Conservation (phyloP, 148 eudicot genomes). For the Chenopodium suecicum region DNA sequence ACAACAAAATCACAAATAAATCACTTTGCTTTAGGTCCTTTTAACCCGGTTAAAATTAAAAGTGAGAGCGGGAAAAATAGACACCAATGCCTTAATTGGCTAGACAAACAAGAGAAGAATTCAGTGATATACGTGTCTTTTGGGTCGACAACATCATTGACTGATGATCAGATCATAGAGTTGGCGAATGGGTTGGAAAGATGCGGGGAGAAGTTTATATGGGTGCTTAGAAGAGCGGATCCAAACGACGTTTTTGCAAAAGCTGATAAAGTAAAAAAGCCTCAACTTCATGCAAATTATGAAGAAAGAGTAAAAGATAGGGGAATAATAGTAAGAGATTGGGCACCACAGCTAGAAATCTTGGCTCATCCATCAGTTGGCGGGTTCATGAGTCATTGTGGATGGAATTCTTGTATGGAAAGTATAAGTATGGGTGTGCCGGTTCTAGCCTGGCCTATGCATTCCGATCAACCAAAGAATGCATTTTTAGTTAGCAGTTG, state of each 20-base stretch:
- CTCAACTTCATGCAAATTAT: slow-evolving; percentile 47
- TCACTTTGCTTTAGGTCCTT: slow-evolving; percentile 29
- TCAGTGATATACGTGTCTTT: slow-evolving; percentile 65
- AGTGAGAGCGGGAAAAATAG: neutral
- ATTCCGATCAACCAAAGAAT: slow-evolving; percentile 64
- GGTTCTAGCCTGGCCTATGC: slow-evolving; percentile 58
- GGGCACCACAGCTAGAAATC: slow-evolving; percentile 69
- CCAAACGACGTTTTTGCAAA: slow-evolving; percentile 19
- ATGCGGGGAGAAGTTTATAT: slow-evolving; percentile 53
- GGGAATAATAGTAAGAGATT: slow-evolving; percentile 48
- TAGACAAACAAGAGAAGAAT: slow-evolving; percentile 29
- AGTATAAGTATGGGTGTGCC: slow-evolving; percentile 60
- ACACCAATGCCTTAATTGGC: slow-evolving; percentile 28
- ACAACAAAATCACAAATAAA: neutral
- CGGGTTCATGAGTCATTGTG: slow-evolving; percentile 60
- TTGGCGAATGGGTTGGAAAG: slow-evolving; percentile 57
- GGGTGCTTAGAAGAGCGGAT: slow-evolving; percentile 49
- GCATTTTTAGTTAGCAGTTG: slow-evolving; percentile 36
- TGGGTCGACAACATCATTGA: slow-evolving; percentile 51
- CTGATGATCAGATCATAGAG: slow-evolving; percentile 49
- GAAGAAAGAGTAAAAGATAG: slow-evolving; percentile 49
- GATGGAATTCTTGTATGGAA: slow-evolving; percentile 66
- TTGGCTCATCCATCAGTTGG: slow-evolving; percentile 51
- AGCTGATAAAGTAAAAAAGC: slow-evolving; percentile 17
- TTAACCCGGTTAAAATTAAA: slow-evolving; percentile 19